Evolutionary conservation across 805 yeast species (phyloP), one percentile per base, ranked within the genome.

Genomic region (Clavispora fructus): DNA sequence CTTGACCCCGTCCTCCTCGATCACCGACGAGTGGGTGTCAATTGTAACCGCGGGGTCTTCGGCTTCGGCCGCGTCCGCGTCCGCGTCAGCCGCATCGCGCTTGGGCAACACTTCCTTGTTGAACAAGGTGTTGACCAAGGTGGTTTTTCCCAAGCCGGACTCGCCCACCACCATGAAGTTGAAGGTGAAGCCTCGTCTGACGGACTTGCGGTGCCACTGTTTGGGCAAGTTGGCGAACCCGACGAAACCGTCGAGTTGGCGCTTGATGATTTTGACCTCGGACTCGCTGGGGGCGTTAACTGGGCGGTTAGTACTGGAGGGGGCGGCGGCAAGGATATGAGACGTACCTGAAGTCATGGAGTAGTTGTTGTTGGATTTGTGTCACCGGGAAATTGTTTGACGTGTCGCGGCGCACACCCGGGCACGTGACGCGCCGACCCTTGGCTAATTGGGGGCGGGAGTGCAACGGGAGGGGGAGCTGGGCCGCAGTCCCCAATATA

Each of bases 181-280:
- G 63, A 94, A 79, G 58, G 75, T 79, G 75, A 94, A 94, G 12
- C 99, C 99, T 35, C 56, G 47, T 40, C 54, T 26, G 35, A 50
- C 57, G 25, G 96, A 85, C 68, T 87, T 89, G 69, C 96, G 83
- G 71, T 94, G 98, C 97, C 97, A 94, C 73, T 94, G 99, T 63
- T 91, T 94, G 48, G 99, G 99, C 61, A 94, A 77, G 69, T 91
- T 94, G 55, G 97, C 96, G 70, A 94, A 94, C 6, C 99, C 99
- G 46, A 94, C 99, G 63, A 86, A 91, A 4, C 95, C 92, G 56
- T 84, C 87, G 57, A 92, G 80, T 63, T 89, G 89, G 58, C 95
- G 83, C 57, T 85, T 83, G 59, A 88, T 79, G 51, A 89, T 73
- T 57, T 85, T 84, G 50, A 79, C 68, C 33, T 75, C 79, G 16